A percentile compares a stretch with the other conserved stretches of the same genome.
Evolutionary conservation across 176 grass and related monocot species (phyloP).

Genomic region (Miscanthus lutarioriparius): DNA sequence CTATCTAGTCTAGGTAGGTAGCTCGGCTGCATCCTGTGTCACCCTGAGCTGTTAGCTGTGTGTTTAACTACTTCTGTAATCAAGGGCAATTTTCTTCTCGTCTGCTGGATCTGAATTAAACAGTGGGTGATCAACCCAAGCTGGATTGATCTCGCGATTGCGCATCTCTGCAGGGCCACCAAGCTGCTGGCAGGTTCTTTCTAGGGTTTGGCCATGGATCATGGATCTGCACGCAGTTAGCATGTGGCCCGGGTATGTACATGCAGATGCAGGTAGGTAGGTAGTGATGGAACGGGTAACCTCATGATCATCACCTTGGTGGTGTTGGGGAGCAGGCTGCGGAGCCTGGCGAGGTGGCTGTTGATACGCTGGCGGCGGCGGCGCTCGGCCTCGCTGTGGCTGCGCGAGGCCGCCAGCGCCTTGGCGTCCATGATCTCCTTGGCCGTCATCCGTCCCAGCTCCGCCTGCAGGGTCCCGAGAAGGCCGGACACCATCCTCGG

Average conservation of each 20-base stretch:
- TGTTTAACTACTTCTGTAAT: background rate
- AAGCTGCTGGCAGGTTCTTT: background rate
- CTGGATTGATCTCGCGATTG: background rate
- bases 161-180: background rate
- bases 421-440: slow-evolving; percentile 95
- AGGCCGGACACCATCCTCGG: slow-evolving; percentile 37
- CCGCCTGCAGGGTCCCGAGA: slow-evolving; percentile 67
- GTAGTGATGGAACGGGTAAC: background rate
- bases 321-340: slow-evolving; percentile 84
- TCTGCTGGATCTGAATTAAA: background rate
- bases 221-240: background rate
- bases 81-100: background rate
- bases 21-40: slow-evolving; percentile 12
- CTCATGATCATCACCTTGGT: slow-evolving; percentile 60
- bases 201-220: slow-evolving; percentile 12
- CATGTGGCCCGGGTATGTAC: background rate
- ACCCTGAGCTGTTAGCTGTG: background rate
- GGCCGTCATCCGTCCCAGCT: slow-evolving; percentile 78
- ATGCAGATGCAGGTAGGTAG: background rate
- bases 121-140: background rate
- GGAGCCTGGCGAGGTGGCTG: slow-evolving; percentile 69
- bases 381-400: slow-evolving; percentile 94
- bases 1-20: background rate
- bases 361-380: slow-evolving; percentile 95
- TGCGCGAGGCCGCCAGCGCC: slow-evolving; percentile 81